A percentile compares a stretch with the other conserved stretches of the same genome.
These are phyloP conservation scores for Xylona heveae DNA, from an alignment of 495 filamentous ascomycete species.

Conservation along the genomic window DNA sequence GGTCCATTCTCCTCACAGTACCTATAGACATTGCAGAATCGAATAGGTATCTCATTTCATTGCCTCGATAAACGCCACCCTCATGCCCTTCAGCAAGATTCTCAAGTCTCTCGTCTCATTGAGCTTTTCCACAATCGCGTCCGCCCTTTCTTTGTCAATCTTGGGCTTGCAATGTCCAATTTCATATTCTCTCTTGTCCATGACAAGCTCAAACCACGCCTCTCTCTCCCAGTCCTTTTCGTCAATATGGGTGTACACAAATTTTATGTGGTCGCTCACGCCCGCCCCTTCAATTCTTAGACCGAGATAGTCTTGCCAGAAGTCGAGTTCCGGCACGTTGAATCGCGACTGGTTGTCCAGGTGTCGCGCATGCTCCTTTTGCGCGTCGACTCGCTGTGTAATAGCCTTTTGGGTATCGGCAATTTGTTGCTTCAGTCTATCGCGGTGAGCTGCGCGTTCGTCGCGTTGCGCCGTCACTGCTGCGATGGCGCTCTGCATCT, in stretches of 20 bases:
- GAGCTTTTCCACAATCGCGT: slow-evolving; percentile 46
- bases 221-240: slow-evolving; percentile 80
- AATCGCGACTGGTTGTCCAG: slow-evolving; percentile 60
- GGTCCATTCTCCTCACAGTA: no score
- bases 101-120: slow-evolving; percentile 75
- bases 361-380: slow-evolving; percentile 38
- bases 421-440: slow-evolving; percentile 58
- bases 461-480: slow-evolving; percentile 57
- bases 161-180: slow-evolving; percentile 61
- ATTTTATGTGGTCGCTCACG: slow-evolving; percentile 64
- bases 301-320: slow-evolving; percentile 84
- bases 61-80: slow-evolving; percentile 51
- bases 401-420: slow-evolving; percentile 51
- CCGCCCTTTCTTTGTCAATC: slow-evolving; percentile 49
- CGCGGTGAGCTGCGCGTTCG: slow-evolving; percentile 45
- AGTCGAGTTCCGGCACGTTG: slow-evolving; percentile 80
- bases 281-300: slow-evolving; percentile 81
- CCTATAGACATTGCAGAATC: no score
- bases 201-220: slow-evolving; percentile 82
- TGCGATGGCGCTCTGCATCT: slow-evolving; percentile 67
- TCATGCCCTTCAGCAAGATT: slow-evolving; percentile 74
- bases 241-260: slow-evolving; percentile 72
- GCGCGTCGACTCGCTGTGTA: slow-evolving; percentile 34
- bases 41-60: slow-evolving; percentile 33
- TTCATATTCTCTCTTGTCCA: slow-evolving; percentile 60